Evolutionary conservation across 2,329 filamentous ascomycete species (phyloP).

Genomic region (Claviceps sp.): DNA sequence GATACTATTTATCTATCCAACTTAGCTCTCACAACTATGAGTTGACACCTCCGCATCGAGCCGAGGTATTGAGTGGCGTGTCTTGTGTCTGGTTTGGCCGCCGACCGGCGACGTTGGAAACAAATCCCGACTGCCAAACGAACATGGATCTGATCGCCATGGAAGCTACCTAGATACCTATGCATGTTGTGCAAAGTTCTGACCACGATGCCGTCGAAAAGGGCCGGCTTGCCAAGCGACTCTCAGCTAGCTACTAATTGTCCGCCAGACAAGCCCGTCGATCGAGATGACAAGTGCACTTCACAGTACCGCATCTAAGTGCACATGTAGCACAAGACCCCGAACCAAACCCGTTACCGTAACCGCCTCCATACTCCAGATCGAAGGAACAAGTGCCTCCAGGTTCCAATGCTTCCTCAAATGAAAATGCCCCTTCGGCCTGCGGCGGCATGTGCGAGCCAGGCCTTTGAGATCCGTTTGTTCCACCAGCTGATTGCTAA

Average conservation of each 20-base stretch:
- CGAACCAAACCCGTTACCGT: background rate
- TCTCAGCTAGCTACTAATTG: background rate
- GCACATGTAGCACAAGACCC: constrained; percentile 3
- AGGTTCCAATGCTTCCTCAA: background rate
- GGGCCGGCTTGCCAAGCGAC: background rate
- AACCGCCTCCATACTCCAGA: background rate
- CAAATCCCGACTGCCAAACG: too few species aligned
- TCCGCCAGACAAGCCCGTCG: background rate
- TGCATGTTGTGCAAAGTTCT: background rate
- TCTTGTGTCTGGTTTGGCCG: too few species aligned
- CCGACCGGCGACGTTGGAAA: too few species aligned
- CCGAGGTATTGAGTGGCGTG: too few species aligned
- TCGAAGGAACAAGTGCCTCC: background rate
- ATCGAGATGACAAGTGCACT: constrained; percentile 4
- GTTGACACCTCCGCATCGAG: too few species aligned
- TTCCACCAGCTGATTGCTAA: constrained; percentile 2
- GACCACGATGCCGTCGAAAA: background rate
- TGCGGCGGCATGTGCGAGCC: constrained; percentile 2
- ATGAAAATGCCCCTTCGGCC: background rate
- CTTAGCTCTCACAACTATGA: too few species aligned
- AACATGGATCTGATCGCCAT: too few species aligned
- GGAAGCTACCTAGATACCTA: background rate
- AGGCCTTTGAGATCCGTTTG: constrained; percentile 1
- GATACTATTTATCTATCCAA: too few species aligned
- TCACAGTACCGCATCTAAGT: constrained; percentile 6